Evolutionary conservation across 2,329 filamentous ascomycete genomes (phyloP).

Genomic region (Penicillium oxalicum): DNA sequence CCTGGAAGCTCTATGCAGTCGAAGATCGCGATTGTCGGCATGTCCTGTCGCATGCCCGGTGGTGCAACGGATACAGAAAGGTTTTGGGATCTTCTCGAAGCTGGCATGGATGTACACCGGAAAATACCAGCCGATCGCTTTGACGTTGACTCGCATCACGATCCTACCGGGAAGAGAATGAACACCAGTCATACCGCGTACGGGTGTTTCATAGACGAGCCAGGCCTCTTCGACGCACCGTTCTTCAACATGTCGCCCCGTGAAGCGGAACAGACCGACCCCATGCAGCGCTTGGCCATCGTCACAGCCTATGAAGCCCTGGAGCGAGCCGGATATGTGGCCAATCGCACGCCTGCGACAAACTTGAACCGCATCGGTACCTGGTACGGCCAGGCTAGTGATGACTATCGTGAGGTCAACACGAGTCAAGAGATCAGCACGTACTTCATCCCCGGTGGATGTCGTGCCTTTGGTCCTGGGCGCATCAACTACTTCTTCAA

Average conservation of each 20-base stretch:
- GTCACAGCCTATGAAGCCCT: slow-evolving; percentile 65
- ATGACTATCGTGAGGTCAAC: slow-evolving; percentile 1
- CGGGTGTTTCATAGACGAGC: slow-evolving; percentile 58
- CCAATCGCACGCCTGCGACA: slow-evolving; percentile 46
- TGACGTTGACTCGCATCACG: background rate
- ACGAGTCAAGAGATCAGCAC: background rate
- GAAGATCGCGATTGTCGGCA: slow-evolving; percentile 63
- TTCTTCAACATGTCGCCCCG: slow-evolving; percentile 77
- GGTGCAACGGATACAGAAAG: slow-evolving; percentile 56
- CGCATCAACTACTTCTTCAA: slow-evolving; percentile 3
- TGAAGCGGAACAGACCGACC: slow-evolving; percentile 66
- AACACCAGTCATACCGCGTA: background rate
- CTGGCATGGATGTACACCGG: slow-evolving; percentile 56
- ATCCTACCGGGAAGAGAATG: background rate
- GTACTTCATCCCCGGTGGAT: background rate
- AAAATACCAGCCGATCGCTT: slow-evolving; percentile 54
- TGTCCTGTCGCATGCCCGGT: slow-evolving; percentile 66
- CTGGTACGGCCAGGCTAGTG: background rate
- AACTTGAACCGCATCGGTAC: slow-evolving; percentile 44
- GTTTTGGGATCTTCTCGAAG: slow-evolving; percentile 59
- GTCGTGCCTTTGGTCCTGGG: slow-evolving; percentile 2
- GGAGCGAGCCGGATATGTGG: slow-evolving; percentile 14
- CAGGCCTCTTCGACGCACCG: slow-evolving; percentile 63
- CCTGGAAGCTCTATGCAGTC: background rate
- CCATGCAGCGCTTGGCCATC: slow-evolving; percentile 44